Percentiles rank a stretch among this genome's conserved stretches.
phyloP scores from a whole-genome alignment of 129 eudicot genomes.

The Tagetes patula region DNA sequence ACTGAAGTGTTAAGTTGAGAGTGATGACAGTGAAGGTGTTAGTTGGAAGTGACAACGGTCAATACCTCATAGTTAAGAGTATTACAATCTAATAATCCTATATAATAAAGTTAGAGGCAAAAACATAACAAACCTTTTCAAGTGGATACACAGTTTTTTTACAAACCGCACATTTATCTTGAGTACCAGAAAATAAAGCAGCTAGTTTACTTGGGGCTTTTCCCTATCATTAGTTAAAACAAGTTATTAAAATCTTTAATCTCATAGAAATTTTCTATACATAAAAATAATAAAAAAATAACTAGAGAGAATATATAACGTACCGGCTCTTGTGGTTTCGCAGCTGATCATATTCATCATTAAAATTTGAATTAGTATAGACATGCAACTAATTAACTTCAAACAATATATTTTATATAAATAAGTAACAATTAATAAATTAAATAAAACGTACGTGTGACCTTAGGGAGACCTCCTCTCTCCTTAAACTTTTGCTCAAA shows the following conservation, averaged over 20 bases:
- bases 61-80: too few relatives aligned
- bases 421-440: not conserved
- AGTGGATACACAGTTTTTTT: conserved; percentile 88
- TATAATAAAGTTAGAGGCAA: too few relatives aligned
- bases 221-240: conserved; percentile 32
- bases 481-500: conserved; percentile 83
- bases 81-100: too few relatives aligned
- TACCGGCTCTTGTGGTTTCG: conserved; percentile 58
- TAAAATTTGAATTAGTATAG: conserved; percentile 24
- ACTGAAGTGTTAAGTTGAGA: too few relatives aligned
- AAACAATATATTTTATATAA: not conserved
- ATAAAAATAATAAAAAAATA: not conserved
- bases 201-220: conserved; percentile 71
- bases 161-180: conserved; percentile 80
- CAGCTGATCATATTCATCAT: conserved; percentile 25
- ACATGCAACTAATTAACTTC: conserved; percentile 6
- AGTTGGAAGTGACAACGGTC: too few relatives aligned
- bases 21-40: too few relatives aligned
- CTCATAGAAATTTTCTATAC: not conserved
- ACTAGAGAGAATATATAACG: not conserved
- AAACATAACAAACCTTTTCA: conserved; percentile 63
- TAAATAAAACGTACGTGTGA: conserved; percentile 40
- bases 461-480: conserved; percentile 53
- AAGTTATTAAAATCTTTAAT: not conserved
- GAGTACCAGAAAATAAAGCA: conserved; percentile 79